Evolutionary conservation across 192 early-diverging fungal species (phyloP).

Genomic region (Thamnidium elegans): DNA sequence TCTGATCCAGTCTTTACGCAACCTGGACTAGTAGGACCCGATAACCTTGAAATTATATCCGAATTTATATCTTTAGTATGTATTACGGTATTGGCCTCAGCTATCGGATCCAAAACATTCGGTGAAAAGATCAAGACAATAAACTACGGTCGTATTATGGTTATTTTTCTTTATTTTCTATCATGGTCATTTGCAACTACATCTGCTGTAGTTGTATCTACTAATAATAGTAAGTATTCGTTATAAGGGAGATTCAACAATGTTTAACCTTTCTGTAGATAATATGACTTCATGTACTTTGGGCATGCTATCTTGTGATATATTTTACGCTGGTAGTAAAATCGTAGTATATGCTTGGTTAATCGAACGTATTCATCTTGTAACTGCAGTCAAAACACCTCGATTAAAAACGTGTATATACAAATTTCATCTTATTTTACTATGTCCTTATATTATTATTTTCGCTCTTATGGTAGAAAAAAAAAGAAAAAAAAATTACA

Average conservation of each 20-base stretch:
- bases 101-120: slow-evolving; percentile 43
- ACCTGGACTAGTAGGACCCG: slow-evolving; percentile 21
- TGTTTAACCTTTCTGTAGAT: slow-evolving; percentile 13
- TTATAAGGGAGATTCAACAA: too few relatives aligned
- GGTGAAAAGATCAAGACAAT: slow-evolving; percentile 34
- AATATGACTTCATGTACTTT: slow-evolving; percentile 40
- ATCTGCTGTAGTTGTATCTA: slow-evolving; percentile 39
- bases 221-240: slow-evolving; percentile 44
- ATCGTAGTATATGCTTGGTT: slow-evolving; percentile 41
- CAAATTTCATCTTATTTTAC: slow-evolving; percentile 23
- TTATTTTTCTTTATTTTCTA: slow-evolving; percentile 38
- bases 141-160: slow-evolving; percentile 44
- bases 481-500: too few relatives aligned
- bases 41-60: slow-evolving; percentile 38
- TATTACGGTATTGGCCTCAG: slow-evolving; percentile 39
- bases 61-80: slow-evolving; percentile 39
- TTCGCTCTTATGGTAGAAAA: slow-evolving; percentile 42
- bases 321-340: slow-evolving; percentile 43
- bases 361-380: slow-evolving; percentile 35
- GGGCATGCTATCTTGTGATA: slow-evolving; percentile 39
- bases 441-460: slow-evolving; percentile 38
- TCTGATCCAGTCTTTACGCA: too few relatives aligned
- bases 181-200: slow-evolving; percentile 46
- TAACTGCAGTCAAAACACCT: slow-evolving; percentile 32
- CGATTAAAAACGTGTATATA: slow-evolving; percentile 30